phyloP scores from a whole-genome alignment of 2,329 filamentous ascomycete genomes.

The Nemania bipapillata region DNA sequence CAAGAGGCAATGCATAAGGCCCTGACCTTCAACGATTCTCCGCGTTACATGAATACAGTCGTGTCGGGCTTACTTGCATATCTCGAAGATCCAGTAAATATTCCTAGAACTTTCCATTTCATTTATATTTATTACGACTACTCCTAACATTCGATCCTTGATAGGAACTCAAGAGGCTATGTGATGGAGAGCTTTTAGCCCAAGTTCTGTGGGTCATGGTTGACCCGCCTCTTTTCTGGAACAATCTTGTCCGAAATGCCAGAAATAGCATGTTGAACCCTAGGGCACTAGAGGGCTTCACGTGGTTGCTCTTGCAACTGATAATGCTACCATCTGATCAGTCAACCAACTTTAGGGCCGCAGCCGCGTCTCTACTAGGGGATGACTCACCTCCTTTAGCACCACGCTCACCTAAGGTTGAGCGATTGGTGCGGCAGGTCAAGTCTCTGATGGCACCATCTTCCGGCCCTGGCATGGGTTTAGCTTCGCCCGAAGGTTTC shows the following conservation, averaged over 20 bases:
- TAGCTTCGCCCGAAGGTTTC: neutral
- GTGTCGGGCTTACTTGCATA: constrained; percentile 13
- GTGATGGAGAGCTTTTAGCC: constrained; percentile 23
- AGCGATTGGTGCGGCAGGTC: constrained; percentile 11
- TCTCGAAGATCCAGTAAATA: constrained; percentile 21
- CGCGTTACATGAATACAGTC: constrained; percentile 13
- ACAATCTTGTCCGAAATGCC: constrained; percentile 10
- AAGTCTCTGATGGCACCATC: constrained; percentile 9
- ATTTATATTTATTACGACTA: neutral
- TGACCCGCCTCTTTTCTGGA: constrained; percentile 23
- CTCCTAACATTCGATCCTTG: neutral
- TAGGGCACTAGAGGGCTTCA: constrained; percentile 20
- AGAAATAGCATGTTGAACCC: constrained; percentile 10
- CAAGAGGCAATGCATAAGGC: constrained; percentile 22
- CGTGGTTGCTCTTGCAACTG: constrained; percentile 21
- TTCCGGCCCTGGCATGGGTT: neutral
- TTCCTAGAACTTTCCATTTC: neutral
- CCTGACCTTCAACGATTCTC: constrained; percentile 8
- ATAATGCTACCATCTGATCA: constrained; percentile 13
- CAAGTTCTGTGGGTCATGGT: constrained; percentile 25
- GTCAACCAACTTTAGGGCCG: constrained; percentile 16
- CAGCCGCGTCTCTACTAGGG: constrained; percentile 2
- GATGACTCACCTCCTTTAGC: neutral
- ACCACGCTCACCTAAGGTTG: constrained; percentile 4
- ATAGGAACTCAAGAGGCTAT: constrained; percentile 12